Evolutionary conservation across 2,329 filamentous ascomycete genomes (phyloP).

Genomic region (Annulohypoxylon truncatum): DNA sequence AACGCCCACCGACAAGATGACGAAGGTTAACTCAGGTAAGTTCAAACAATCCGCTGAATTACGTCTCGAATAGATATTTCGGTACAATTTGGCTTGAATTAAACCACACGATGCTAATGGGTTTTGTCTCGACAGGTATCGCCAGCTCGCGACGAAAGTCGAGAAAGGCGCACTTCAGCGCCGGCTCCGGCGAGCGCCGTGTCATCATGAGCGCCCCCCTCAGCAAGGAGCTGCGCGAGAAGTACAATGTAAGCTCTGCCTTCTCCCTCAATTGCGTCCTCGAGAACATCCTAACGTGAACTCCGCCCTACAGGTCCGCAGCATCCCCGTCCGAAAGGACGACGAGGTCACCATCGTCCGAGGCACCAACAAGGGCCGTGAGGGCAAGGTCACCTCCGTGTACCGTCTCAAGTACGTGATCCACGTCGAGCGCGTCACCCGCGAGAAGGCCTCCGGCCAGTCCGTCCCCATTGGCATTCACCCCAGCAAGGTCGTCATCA

Average conservation of each 20-base stretch:
- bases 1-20: slow-evolving; percentile 48
- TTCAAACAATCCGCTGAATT: not conserved
- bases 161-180: slow-evolving; percentile 97
- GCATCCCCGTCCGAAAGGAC: slow-evolving; percentile 97
- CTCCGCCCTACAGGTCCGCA: slow-evolving; percentile 75
- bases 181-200: slow-evolving; percentile 93
- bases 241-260: slow-evolving; percentile 88
- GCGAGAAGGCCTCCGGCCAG: slow-evolving; percentile 98
- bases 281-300: slow-evolving; percentile 8
- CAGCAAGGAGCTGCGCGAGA: slow-evolving; percentile 96
- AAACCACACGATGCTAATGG: slow-evolving; percentile 12
- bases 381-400: slow-evolving; percentile 97
- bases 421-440: slow-evolving; percentile 95
- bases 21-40: slow-evolving; percentile 49
- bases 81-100: slow-evolving; percentile 12
- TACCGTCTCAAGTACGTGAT: slow-evolving; percentile 99
- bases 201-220: slow-evolving; percentile 97
- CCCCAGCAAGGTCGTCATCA: slow-evolving; percentile 97
- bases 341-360: slow-evolving; percentile 94
- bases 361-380: slow-evolving; percentile 94
- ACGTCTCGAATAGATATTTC: not conserved
- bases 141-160: slow-evolving; percentile 89
- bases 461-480: slow-evolving; percentile 93
- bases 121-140: slow-evolving; percentile 36
- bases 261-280: no score